Base-by-base conservation (phyloP, 2,329 filamentous ascomycete species). In the Cladorrhinum sp. region DNA sequence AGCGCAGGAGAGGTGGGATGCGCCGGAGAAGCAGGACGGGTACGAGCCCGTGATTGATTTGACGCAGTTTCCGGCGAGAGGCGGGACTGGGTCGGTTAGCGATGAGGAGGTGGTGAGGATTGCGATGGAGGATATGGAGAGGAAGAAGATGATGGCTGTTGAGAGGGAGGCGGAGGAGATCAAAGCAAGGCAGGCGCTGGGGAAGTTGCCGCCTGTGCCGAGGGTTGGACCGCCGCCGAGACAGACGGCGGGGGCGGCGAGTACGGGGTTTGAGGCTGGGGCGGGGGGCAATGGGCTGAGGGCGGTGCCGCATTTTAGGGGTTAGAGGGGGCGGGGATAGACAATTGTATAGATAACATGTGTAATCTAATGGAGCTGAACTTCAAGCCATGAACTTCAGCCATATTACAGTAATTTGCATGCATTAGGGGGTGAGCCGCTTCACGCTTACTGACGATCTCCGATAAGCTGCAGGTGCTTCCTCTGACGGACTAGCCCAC, bases 181-280 rank as follows among this genome's bases (percentile, higher is more conserved):
- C 6, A 57, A 58, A 21, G 65, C 65, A 16, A 60, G 60, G 39
- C 42, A 53, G 30, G 49, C 36, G 10, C 49, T 66, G 49, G 50
- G 20, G 1, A 66, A 66, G 58, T 7, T 63, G 23, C 64, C 64
- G 14, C 28, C 55, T 12, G 46, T 57, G 16, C 53, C 53, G 21
- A 56, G 56, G 28, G 57, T 54, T 36, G 64, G 64, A 6, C 60
- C 64, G 30, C 60, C 62, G 3, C 33, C 39, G 16, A 55, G 50
- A 9, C n/a, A 30, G 18, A 53, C 30, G 0, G 51, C 26, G 4
- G 55, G 49, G 16, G 6, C 55, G 16, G 6, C 55, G 3, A 59
- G 53, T n/a, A 59, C 60, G n/a, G 64, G 62, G 33, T 57, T 60
- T 14, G 60, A 66, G n/a, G 23, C 18, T 16, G 14, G n/a, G 33